phyloP scores from a whole-genome alignment of 2,329 filamentous ascomycete species.

The Neospermospora avenae region DNA sequence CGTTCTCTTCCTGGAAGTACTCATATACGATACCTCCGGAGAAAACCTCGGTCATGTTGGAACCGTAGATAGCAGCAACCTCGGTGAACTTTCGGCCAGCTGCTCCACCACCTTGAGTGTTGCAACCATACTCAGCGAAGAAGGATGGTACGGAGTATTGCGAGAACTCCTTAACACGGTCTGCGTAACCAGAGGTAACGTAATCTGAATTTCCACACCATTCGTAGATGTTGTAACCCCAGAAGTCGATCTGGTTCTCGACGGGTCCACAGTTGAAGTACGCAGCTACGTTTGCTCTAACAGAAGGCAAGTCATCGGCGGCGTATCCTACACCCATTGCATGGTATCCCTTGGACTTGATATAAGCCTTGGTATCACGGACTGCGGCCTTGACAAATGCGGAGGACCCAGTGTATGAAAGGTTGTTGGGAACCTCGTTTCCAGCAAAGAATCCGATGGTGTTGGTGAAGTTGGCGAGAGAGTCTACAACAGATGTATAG shows the following conservation, averaged over 20 bases:
- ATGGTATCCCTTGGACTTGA: conserved; percentile 73
- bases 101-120: conserved; percentile 50
- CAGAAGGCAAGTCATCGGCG: conserved; percentile 83
- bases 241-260: conserved; percentile 78
- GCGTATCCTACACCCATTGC: conserved; percentile 88
- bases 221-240: conserved; percentile 99
- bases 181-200: conserved; percentile 70
- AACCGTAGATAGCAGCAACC: conserved; percentile 73
- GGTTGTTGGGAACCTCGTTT: conserved; percentile 90
- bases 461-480: conserved; percentile 78
- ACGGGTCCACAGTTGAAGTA: conserved; percentile 88
- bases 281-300: conserved; percentile 75
- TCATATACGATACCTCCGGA: conserved; percentile 97
- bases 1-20: conserved; percentile 87
- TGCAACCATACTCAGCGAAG: conserved; percentile 98
- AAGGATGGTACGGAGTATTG: conserved; percentile 91
- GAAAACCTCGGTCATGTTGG: conserved; percentile 80
- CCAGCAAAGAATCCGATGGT: conserved; percentile 96
- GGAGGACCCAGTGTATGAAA: conserved; percentile 81
- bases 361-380: conserved; percentile 91
- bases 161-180: conserved; percentile 78
- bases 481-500: conserved; percentile 81
- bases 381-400: conserved; percentile 97
- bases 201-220: conserved; percentile 89
- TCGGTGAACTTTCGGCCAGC: conserved; percentile 72